Evolutionary conservation across 495 filamentous ascomycete genomes (phyloP).

Genomic region (Podospora sp.): DNA sequence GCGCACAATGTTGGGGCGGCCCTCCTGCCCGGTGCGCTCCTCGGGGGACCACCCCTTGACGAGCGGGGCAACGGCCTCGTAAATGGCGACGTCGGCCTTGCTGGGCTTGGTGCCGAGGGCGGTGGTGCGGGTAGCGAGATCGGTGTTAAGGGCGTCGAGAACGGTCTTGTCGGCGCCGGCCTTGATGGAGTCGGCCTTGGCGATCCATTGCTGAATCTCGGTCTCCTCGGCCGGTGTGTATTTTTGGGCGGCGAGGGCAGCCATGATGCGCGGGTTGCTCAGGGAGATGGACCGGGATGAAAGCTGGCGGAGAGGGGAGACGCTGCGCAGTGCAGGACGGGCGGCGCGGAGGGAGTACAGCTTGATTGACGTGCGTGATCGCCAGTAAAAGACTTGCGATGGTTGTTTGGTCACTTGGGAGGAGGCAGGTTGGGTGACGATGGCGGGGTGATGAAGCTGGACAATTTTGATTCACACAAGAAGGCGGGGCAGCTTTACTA

Average conservation of each 20-base stretch:
- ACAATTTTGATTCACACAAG: slow-evolving; percentile 28
- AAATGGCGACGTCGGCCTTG: slow-evolving; percentile 84
- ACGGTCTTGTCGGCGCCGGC: slow-evolving; percentile 61
- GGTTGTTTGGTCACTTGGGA: neutral
- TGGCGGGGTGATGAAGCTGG: slow-evolving; percentile 11
- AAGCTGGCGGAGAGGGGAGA: slow-evolving; percentile 33
- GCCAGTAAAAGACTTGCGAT: neutral
- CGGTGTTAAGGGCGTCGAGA: slow-evolving; percentile 76
- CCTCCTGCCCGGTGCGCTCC: slow-evolving; percentile 87
- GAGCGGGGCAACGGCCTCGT: slow-evolving; percentile 74
- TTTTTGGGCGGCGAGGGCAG: slow-evolving; percentile 66
- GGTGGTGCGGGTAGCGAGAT: slow-evolving; percentile 86
- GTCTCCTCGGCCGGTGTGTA: slow-evolving; percentile 78
- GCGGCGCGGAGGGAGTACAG: slow-evolving; percentile 51
- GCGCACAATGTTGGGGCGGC: slow-evolving; percentile 88
- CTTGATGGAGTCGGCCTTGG: slow-evolving; percentile 69
- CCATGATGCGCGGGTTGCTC: slow-evolving; percentile 44
- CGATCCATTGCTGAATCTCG: slow-evolving; percentile 86
- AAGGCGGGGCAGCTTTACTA: slow-evolving; percentile 18
- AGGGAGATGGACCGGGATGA: slow-evolving; percentile 24
- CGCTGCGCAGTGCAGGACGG: slow-evolving; percentile 50
- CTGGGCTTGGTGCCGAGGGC: slow-evolving; percentile 88
- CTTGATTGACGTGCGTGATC: slow-evolving; percentile 37
- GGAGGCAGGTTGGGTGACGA: slow-evolving; percentile 8
- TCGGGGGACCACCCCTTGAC: slow-evolving; percentile 82